These are phyloP conservation scores for Tricholoma flavovirens DNA, from an alignment of 768 basidiomycete genomes.

Conservation along the genomic window DNA sequence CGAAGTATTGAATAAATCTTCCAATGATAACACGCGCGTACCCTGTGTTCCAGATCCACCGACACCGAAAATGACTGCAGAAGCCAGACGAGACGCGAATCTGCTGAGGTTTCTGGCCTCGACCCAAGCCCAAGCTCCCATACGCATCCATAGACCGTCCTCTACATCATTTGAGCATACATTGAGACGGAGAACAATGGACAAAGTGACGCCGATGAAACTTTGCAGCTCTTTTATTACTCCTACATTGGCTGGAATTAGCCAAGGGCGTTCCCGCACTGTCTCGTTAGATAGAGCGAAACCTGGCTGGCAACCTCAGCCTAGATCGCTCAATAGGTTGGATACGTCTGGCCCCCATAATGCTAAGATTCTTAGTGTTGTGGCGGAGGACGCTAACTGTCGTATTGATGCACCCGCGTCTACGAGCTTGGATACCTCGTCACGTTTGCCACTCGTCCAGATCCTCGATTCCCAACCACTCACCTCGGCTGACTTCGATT, in stretches of 20 bases:
- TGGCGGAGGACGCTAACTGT: background rate
- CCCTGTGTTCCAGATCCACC: conserved; percentile 1
- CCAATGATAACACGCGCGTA: conserved; percentile 9
- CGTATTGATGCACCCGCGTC: conserved; percentile 1
- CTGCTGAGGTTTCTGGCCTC: conserved; percentile 32
- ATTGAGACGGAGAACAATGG: conserved; percentile 29
- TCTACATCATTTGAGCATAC: conserved; percentile 21
- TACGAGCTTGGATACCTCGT: background rate
- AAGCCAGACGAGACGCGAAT: conserved; percentile 29
- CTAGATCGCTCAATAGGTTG: background rate
- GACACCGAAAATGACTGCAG: conserved; percentile 12
- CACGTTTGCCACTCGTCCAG: background rate
- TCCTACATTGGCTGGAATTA: conserved; percentile 3
- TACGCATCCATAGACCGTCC: conserved; percentile 23
- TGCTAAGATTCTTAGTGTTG: background rate
- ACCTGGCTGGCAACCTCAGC: background rate
- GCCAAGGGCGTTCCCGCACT: conserved; percentile 7
- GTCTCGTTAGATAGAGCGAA: conserved; percentile 9
- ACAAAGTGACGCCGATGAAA: conserved; percentile 28
- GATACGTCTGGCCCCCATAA: background rate
- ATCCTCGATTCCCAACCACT: conserved; percentile 5
- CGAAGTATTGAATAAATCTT: conserved; percentile 18
- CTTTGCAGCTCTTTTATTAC: conserved; percentile 23
- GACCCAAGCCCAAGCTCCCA: conserved; percentile 28
- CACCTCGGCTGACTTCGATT: conserved; percentile 4